Percentiles rank a stretch among this genome's conserved stretches.
phyloP scores from a whole-genome alignment of 2,329 filamentous ascomycete species.

The Incumbomyces lentus region DNA sequence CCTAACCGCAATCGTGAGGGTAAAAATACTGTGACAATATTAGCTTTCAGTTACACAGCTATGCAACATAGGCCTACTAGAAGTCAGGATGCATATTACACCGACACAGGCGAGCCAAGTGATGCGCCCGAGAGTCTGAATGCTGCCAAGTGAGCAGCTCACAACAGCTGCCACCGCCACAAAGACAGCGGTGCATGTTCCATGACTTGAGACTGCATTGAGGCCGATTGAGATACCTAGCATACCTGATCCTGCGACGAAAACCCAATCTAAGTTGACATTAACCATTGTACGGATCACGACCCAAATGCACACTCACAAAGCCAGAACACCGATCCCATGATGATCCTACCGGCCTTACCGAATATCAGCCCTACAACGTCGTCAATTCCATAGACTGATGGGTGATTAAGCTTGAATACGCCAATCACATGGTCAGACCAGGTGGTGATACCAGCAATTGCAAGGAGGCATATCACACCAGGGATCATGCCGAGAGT shows the following conservation, averaged over 20 bases:
- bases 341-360: constrained; percentile 49
- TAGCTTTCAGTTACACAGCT: background rate
- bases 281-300: constrained; percentile 27
- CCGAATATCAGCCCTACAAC: constrained; percentile 43
- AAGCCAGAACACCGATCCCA: constrained; percentile 42
- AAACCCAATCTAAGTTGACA: constrained; percentile 33
- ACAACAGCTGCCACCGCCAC: constrained; percentile 43
- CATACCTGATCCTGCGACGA: constrained; percentile 48
- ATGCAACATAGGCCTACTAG: constrained; percentile 20
- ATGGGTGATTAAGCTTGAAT: constrained; percentile 35
- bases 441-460: constrained; percentile 39
- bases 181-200: constrained; percentile 50
- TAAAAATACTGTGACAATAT: constrained; percentile 34
- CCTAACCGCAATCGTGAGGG: constrained; percentile 50
- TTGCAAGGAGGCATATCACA: constrained; percentile 38
- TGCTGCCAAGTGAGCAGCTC: constrained; percentile 40
- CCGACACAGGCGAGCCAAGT: constrained; percentile 54
- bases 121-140: constrained; percentile 51
- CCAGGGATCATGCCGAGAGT: constrained; percentile 39
- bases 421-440: constrained; percentile 12
- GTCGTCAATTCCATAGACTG: constrained; percentile 42
- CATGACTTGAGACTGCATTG: constrained; percentile 50
- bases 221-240: constrained; percentile 49
- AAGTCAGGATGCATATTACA: constrained; percentile 47
- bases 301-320: constrained; percentile 44